Conservation (phyloP, 2,329 filamentous ascomycete species). For the Acrodontium crateriforme region DNA sequence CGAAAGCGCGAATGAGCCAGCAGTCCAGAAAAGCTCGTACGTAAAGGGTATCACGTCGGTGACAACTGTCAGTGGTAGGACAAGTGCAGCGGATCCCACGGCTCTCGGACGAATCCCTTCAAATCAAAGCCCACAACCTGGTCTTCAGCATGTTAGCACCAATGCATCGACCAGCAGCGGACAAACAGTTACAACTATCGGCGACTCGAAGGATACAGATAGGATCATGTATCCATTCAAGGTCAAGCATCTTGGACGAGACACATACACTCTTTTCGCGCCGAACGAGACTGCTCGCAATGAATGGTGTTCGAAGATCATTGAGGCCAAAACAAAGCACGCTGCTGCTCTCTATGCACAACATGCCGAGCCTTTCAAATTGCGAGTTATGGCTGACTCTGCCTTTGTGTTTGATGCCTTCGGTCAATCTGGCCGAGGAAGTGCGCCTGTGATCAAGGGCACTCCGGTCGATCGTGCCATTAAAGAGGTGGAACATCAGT, state of each 20-base stretch:
- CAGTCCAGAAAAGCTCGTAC: conserved; percentile 60
- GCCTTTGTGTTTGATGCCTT: conserved; percentile 69
- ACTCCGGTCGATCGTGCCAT: conserved; percentile 89
- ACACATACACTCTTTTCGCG: conserved; percentile 84
- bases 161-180: conserved; percentile 41
- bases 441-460: conserved; percentile 62
- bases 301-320: conserved; percentile 89
- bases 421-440: conserved; percentile 43
- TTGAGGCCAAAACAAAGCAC: conserved; percentile 87
- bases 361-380: conserved; percentile 87
- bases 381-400: conserved; percentile 83
- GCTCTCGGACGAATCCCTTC: conserved; percentile 36
- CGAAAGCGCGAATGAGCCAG: conserved; percentile 83
- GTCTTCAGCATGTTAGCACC: conserved; percentile 55
- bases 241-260: conserved; percentile 88
- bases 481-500: conserved; percentile 68
- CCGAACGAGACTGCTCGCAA: conserved; percentile 58
- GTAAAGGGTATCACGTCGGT: conserved; percentile 60
- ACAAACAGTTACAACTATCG: conserved; percentile 36
- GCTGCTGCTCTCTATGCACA: conserved; percentile 79
- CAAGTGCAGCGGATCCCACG: conserved; percentile 25
- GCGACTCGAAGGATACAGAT: conserved; percentile 51
- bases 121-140: conserved; percentile 30
- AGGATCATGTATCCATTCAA: conserved; percentile 87
- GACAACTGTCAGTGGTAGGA: conserved; percentile 33